Base-by-base conservation (phyloP, 768 basidiomycete species). In the Crepidotus variabilis region DNA sequence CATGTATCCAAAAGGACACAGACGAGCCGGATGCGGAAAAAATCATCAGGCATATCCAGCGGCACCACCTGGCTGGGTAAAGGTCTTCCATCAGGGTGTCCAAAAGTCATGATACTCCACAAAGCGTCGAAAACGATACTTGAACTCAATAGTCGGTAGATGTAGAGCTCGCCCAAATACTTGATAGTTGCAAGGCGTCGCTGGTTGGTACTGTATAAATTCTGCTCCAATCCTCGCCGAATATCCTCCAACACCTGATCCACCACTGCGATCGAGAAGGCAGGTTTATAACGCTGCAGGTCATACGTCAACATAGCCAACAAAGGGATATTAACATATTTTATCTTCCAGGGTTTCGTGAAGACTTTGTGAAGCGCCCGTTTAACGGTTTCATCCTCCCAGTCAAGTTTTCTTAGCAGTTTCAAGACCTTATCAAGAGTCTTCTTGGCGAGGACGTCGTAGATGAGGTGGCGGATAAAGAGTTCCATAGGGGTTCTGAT, bases 341-440 rank as follows among this genome's bases (percentile, higher is more conserved):
- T 96, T 73, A 98, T 83, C 69, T 98, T 98, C 94, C 96, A 97
- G 2, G 96, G 90, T 65, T 97, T 96, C n/a, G 91, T 92, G 74
- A 99, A 99, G 39, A 92, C 84, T 67, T 92, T 91, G 74, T 88
- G 86, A 6, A 98, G 77, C 21, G 81, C 82, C 23, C 78, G 78
- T 36, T 81, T 80, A 28, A 89, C 75, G 21, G 71, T 58, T 6
- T 73, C 69, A 67, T 92, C 86, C n/a, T 96, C 92, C 97, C 97
- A 99, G 64, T 98, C 88, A 47, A 98, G 79, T 72, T 96, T 98
- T 49, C 97, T 86, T 33, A 98, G 72, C 21, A 97, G 82, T 70
- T 92, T 94, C 54, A 98, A 78, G 9, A 97, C 95, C 67, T 97
- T 97, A 71, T 99, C 97, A 60, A 98, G 88, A 4, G 93, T 94